phyloP scores from a whole-genome alignment of 495 filamentous ascomycete species.

The Podospora didyma region DNA sequence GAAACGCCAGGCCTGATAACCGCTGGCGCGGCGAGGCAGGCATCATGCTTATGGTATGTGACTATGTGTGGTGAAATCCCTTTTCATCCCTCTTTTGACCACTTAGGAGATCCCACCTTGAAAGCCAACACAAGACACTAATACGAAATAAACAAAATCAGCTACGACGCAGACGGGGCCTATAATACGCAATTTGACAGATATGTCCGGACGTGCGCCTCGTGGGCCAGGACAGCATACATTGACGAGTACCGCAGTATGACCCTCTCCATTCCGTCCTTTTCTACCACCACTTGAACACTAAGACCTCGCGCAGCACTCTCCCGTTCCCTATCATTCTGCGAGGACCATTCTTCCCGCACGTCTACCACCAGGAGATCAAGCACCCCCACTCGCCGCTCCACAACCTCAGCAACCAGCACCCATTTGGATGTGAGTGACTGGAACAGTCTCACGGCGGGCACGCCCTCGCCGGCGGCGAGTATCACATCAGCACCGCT shows the following conservation, averaged over 20 bases:
- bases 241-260: neutral
- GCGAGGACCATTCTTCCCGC: neutral
- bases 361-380: neutral
- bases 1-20: neutral
- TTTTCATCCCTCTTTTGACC: neutral
- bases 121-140: no score
- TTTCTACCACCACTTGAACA: neutral
- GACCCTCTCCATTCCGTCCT: neutral
- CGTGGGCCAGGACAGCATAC: neutral
- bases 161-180: neutral
- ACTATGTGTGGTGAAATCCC: no score
- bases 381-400: neutral
- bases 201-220: neutral
- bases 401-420: neutral
- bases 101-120: no score
- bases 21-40: neutral
- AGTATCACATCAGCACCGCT: neutral
- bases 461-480: neutral
- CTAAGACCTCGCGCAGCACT: neutral
- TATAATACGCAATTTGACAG: neutral
- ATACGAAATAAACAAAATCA: no score
- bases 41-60: slow-evolving; percentile 19
- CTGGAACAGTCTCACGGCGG: no score
- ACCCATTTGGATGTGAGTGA: neutral
- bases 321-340: neutral